Evolutionary conservation across 371 early-diverging fungal species (phyloP).

Genomic region (Mucor irregularis): DNA sequence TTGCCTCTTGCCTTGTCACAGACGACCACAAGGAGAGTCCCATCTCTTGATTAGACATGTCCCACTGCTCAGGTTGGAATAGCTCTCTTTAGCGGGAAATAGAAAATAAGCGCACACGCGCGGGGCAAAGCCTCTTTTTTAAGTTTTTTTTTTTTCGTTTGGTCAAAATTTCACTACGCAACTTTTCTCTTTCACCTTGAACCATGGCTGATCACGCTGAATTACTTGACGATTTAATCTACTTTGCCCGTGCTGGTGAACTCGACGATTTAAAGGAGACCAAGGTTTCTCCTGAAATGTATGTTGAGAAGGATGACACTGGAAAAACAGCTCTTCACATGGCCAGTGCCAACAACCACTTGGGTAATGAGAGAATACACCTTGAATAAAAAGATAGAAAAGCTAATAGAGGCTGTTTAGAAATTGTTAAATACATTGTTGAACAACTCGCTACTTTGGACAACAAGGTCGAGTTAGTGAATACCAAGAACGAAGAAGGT

Average conservation of each 20-base stretch:
- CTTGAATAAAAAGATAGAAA: not conserved
- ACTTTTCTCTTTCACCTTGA: not conserved
- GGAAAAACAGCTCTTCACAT: conserved; percentile 84
- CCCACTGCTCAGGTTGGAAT: no score
- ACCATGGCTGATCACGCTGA: conserved; percentile 23
- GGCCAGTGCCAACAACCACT: conserved; percentile 84
- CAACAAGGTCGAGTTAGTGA: conserved; percentile 40
- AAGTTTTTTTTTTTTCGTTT: not conserved
- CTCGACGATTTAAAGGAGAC: conserved; percentile 66
- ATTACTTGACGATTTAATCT: conserved; percentile 61
- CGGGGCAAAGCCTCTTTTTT: conserved; percentile 7
- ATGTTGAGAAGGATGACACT: conserved; percentile 44
- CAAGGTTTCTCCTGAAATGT: conserved; percentile 37
- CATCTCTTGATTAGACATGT: no score
- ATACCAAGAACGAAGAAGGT: conserved; percentile 69
- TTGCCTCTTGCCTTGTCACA: no score
- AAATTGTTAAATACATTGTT: conserved; percentile 57
- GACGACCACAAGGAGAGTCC: no score
- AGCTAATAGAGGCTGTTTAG: conserved; percentile 15
- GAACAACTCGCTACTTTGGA: conserved; percentile 31
- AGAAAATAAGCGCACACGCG: not conserved
- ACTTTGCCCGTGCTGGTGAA: conserved; percentile 78
- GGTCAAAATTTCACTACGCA: not conserved
- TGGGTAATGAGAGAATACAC: conserved; percentile 40
- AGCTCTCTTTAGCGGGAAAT: not conserved